Evolutionary conservation across 23 red algal genomes (phyloP).

Genomic region (Gracilaria caudata): DNA sequence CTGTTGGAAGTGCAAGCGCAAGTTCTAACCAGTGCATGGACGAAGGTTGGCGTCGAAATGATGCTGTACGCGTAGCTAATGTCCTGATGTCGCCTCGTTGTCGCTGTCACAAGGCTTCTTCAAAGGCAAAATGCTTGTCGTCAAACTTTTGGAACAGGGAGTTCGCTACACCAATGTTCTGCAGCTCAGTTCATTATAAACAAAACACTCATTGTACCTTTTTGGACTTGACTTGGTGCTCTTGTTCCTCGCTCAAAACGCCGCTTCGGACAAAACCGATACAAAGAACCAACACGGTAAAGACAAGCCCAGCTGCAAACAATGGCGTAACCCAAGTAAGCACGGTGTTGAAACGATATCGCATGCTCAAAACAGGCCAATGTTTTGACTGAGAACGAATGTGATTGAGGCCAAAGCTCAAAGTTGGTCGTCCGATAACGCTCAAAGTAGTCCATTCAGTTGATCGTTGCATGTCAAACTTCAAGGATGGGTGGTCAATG

Average conservation of each 20-base stretch:
- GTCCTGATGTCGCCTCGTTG: too few relatives aligned
- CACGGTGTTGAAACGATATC: constrained; percentile 31
- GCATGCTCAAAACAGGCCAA: background rate
- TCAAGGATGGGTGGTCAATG: constrained; percentile 42
- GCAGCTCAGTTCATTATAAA: too few relatives aligned
- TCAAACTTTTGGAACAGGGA: too few relatives aligned
- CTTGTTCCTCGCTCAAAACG: background rate
- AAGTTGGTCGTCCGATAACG: constrained; percentile 38
- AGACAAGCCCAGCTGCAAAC: constrained; percentile 4
- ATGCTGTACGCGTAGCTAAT: too few relatives aligned
- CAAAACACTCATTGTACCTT: background rate
- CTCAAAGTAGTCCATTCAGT: constrained; percentile 51
- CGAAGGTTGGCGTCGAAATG: too few relatives aligned
- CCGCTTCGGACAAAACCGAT: constrained; percentile 33
- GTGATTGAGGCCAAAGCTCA: background rate
- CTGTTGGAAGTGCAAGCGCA: too few relatives aligned
- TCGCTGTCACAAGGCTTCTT: too few relatives aligned
- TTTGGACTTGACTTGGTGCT: background rate
- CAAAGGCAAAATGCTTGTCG: too few relatives aligned
- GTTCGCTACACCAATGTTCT: too few relatives aligned
- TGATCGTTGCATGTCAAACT: background rate
- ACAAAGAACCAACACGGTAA: background rate
- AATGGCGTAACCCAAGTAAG: constrained; percentile 34
- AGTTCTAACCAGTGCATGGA: too few relatives aligned
- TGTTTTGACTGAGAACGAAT: constrained; percentile 61